Percentiles rank a stretch among this genome's conserved stretches.
Conservation (phyloP, 2,329 filamentous ascomycete genomes). For the Chalaropsis ovoidea region DNA sequence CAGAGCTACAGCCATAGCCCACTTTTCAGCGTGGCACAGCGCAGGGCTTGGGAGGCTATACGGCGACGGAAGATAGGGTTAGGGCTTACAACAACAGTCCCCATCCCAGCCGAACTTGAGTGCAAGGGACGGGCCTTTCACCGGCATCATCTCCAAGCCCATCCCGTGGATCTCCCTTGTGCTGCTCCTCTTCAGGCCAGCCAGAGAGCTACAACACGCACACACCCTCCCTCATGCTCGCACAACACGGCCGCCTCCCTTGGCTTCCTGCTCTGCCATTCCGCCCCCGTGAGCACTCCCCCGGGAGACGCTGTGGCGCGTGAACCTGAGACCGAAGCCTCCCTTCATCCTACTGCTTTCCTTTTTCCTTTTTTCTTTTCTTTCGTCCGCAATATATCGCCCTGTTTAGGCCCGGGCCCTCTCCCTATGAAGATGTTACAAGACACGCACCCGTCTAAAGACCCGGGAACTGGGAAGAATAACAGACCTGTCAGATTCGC, state of each 20-base stretch:
- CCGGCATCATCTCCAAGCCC: no score
- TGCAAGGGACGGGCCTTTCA: no score
- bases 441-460: not conserved
- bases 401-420: not conserved
- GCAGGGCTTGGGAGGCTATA: no score
- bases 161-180: no score
- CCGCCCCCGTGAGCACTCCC: not conserved
- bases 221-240: no score
- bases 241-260: no score
- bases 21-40: no score
- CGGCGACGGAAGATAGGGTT: not conserved
- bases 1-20: no score
- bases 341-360: not conserved
- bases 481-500: slow-evolving; percentile 6
- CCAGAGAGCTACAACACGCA: no score
- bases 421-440: not conserved
- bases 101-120: no score
- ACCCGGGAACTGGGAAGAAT: not conserved
- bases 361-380: not conserved
- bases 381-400: not conserved
- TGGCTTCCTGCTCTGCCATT: not conserved
- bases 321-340: not conserved
- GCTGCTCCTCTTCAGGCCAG: no score
- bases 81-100: not conserved
- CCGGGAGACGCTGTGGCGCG: not conserved